Evolutionary conservation across 345 rosid species (phyloP), one percentile per base, ranked within the genome.

Genomic region (Cardamine resedifolia): DNA sequence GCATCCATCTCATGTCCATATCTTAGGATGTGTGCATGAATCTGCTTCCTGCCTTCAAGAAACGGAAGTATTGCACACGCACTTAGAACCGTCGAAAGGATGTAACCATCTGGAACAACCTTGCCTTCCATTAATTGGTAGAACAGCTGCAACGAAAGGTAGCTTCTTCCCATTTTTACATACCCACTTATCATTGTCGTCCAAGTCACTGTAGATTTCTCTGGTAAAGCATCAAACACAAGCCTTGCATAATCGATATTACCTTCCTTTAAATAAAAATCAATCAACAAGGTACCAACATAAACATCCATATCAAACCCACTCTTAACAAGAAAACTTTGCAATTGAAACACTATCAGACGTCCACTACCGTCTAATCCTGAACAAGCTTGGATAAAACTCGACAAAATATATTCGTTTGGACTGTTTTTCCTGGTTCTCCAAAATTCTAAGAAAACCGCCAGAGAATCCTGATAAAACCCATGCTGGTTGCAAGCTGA

Each of bases 241-340:
- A 78, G 73, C 80, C 85, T 83, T 2, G 93, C 96, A 9, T 68
- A 79, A 72, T 86, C 84, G 19, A 88, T 36, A 30, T 66, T 68
- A 60, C 85, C 85, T 18, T 62, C 77, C 66, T 86, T 89, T 1
- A 74, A 63, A 75, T 86, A 87, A 45, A 87, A 78, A 64, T 81
- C 85, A 80, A 91, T 68, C 75, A 89, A 80, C 4, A 86, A 75
- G 7, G 93, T 86, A 68, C 96, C 96, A 67, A 89, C 87, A 67
- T 79, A 86, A 68, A 78, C 84, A 80, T 85, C 85, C 49, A 70
- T 82, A 79, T 77, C 80, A 76, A 87, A 85, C 64, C 96, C 90
- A 64, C 68, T 56, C 83, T 86, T 89, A 10, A 81, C 34, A 53
- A 83, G 76, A 50, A 82, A 83, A 65, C 78, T 75, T 69, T 86